Evolutionary conservation across 1,284 basidiomycete genomes (phyloP), one percentile per base, ranked within the genome.

Genomic region (Rugiboletus extremiorientalis): DNA sequence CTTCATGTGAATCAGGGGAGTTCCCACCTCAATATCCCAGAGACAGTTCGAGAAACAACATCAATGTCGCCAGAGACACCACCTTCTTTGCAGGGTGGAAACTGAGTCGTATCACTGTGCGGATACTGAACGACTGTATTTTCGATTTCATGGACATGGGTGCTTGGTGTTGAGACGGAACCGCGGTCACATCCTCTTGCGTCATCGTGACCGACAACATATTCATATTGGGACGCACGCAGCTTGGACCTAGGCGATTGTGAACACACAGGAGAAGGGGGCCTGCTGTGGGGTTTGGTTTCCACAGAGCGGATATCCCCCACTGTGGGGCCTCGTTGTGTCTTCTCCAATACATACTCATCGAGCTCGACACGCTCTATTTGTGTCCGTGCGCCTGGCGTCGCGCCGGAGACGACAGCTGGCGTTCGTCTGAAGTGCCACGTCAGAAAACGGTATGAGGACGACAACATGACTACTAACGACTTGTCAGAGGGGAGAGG

Each of bases 361-460:
- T 50, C 42, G 15, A 54, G n/a, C 14, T 55, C 44, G 18, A 40
- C 10, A 41, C 12, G 69, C 71, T 54, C 65, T 49, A 45, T 70
- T 62, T n/a, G 69, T 69, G 14, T 33, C 30, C 23, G 45, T 30
- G 18, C 6, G 15, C 9, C 37, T 27, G 28, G 30, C 20, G 15
- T 25, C 2, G 40, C n/a, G 8, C 28, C 38, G 10, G 23, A 25
- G n/a, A 43, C 16, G 6, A 46, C 15, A 25, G 40, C 30, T 27
- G 52, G 16, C 28, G 27, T 42, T 30, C n/a, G 53, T 25, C 64
- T 65, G 7, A 38, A 30, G 50, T 44, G 5, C 20, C 18, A 31
- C 16, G 12, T 69, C 42, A 63, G 31, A 43, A 50, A 33, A 31
- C 6, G 3, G 31, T 5, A 38, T 14, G 23, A 28, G 9, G 2